These are phyloP conservation scores for Chlorella vulgaris DNA, from an alignment of 139 green algal genomes.

Conservation along the genomic window DNA sequence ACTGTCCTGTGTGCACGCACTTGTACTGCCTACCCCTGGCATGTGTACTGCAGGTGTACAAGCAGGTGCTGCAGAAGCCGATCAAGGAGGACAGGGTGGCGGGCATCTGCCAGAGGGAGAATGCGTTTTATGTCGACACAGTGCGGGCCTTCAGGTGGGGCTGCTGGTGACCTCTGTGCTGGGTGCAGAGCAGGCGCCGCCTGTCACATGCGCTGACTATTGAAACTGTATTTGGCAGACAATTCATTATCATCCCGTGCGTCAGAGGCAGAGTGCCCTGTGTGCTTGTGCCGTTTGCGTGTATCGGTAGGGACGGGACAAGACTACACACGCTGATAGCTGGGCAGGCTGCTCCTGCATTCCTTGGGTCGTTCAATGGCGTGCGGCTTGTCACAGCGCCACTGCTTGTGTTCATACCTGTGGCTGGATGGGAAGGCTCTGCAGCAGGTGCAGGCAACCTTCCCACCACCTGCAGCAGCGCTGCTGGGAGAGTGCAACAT, in stretches of 20 bases:
- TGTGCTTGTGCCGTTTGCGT: too few species aligned
- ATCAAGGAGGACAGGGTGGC: conserved; percentile 78
- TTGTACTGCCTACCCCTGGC: neutral
- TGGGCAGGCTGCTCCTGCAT: too few species aligned
- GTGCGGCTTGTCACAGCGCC: too few species aligned
- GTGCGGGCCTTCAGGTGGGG: conserved; percentile 87
- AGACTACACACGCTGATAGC: too few species aligned
- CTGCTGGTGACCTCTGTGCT: neutral
- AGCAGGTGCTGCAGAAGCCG: conserved; percentile 95
- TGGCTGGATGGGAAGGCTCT: too few species aligned
- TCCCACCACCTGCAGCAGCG: neutral
- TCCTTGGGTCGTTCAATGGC: too few species aligned
- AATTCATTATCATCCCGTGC: too few species aligned
- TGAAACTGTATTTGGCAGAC: neutral
- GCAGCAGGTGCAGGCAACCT: neutral
- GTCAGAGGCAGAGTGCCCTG: too few species aligned
- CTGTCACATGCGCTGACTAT: neutral
- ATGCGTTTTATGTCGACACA: conserved; percentile 97
- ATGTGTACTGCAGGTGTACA: conserved; percentile 82
- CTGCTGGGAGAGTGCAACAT: neutral
- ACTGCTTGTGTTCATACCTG: too few species aligned
- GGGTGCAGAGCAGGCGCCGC: neutral
- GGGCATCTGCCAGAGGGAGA: conserved; percentile 95
- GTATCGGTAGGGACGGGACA: too few species aligned
- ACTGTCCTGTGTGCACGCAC: neutral